phyloP scores from a whole-genome alignment of 257 asterid species.

The Oldenlandia corymbosa region DNA sequence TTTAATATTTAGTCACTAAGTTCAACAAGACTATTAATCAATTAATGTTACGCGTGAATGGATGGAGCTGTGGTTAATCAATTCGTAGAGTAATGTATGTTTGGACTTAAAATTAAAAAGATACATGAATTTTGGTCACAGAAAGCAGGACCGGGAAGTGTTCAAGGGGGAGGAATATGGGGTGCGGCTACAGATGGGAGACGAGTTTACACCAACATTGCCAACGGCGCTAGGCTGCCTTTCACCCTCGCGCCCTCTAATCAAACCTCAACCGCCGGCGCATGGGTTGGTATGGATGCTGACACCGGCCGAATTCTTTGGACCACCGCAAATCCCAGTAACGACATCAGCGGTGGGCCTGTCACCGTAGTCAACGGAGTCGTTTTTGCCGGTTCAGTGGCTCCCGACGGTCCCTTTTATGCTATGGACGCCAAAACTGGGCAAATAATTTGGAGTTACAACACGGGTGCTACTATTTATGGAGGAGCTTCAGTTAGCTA shows the following conservation, averaged over 20 bases:
- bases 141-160: slow-evolving; percentile 65
- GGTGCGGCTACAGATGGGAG: slow-evolving; percentile 65
- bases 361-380: slow-evolving; percentile 60
- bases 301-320: slow-evolving; percentile 53
- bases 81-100: no score
- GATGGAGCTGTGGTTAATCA: no score
- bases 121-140: no score
- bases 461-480: slow-evolving; percentile 58
- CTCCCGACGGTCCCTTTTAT: slow-evolving; percentile 57
- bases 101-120: no score
- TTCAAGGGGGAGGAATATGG: slow-evolving; percentile 66
- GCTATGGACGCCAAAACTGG: slow-evolving; percentile 65
- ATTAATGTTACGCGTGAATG: no score
- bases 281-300: slow-evolving; percentile 81
- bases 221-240: slow-evolving; percentile 27
- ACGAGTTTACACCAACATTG: slow-evolving; percentile 62
- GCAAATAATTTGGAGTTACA: slow-evolving; percentile 39
- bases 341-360: slow-evolving; percentile 51
- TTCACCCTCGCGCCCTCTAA: slow-evolving; percentile 48
- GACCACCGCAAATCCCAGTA: slow-evolving; percentile 74
- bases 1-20: no score
- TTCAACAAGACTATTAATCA: no score
- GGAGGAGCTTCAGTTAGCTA: slow-evolving; percentile 69
- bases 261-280: slow-evolving; percentile 54
- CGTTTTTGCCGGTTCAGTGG: slow-evolving; percentile 55